phyloP scores from a whole-genome alignment of 495 filamentous ascomycete species.

The Lepraria neglecta region DNA sequence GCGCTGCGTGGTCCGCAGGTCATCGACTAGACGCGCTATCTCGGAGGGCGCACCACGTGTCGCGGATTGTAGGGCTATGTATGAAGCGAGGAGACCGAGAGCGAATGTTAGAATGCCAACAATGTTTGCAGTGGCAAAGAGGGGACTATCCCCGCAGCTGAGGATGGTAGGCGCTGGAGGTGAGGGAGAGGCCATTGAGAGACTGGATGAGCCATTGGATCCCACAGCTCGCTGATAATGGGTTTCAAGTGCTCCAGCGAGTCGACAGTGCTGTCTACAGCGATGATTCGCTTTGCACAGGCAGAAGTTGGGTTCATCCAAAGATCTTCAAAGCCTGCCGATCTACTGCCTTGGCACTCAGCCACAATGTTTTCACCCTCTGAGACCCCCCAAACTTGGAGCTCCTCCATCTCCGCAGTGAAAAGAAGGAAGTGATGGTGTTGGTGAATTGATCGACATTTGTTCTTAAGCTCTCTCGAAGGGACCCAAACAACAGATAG shows the following conservation, averaged over 20 bases:
- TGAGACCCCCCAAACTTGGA: too few relatives aligned
- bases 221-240: neutral
- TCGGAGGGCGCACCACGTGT: slow-evolving; percentile 20
- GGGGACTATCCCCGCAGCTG: slow-evolving; percentile 17
- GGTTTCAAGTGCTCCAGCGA: too few relatives aligned
- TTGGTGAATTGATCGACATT: too few relatives aligned
- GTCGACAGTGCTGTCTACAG: neutral
- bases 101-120: slow-evolving; percentile 21
- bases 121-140: slow-evolving; percentile 17
- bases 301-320: too few relatives aligned
- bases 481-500: too few relatives aligned
- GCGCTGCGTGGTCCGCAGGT: slow-evolving; percentile 17
- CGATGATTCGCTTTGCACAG: neutral
- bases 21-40: slow-evolving; percentile 19
- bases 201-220: slow-evolving; percentile 9
- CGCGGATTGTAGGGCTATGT: slow-evolving; percentile 23
- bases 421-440: too few relatives aligned
- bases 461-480: too few relatives aligned
- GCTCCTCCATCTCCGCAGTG: too few relatives aligned
- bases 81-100: slow-evolving; percentile 21
- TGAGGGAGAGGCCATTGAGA: slow-evolving; percentile 10
- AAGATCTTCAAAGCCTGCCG: neutral
- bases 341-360: too few relatives aligned
- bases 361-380: too few relatives aligned
- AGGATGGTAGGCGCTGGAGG: neutral